Base-by-base conservation (phyloP, 352 stramenopile species). In the Pythium pyrilobum region DNA sequence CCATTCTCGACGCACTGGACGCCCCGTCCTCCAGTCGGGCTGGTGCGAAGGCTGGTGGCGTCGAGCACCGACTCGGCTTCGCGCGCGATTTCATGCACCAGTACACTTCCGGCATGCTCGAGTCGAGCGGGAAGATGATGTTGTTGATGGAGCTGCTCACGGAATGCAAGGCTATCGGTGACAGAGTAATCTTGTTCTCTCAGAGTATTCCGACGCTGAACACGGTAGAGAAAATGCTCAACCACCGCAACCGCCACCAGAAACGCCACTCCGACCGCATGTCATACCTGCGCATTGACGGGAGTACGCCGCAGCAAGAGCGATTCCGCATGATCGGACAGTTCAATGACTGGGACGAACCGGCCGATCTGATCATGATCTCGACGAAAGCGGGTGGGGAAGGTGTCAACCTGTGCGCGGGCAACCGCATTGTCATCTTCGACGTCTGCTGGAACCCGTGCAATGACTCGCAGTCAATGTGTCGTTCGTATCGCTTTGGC, bases 371-470 rank as follows among this genome's bases (percentile, higher is more conserved):
- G 43, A 93, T 95, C 21, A 77, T 95, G 67, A 93, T 95, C 27
- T 93, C 81, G 12, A 94, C 85, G 0, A 92, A 92, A 61, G 85
- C 85, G 36, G 85, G 85, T 5, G 85, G 85, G 21, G 85, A 93
- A 69, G 84, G 84, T 20, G 87, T 97, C 16, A 97, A 97, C 56
- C 52, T 97, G 52, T 91, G 82, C 29, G 85, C 79, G 3, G 88
- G 85, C 29, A 96, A 95, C 47, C 82, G 88, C 34, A 88, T 97
- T 38, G 79, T 97, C 24, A 94, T 97, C 21, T 97, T 96, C 42
- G 88, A 97, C 44, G 85, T 95, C 2, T 96, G 87, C 43, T 97
- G 88, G 88, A 97, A 97, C 39, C 88, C 88, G 20, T 95, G 85
- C 63, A 90, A 95, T 21, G 88, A 97, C 43, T 85, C 87, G 0